Percentiles rank a stretch among this genome's conserved stretches.
Evolutionary conservation across 2,329 filamentous ascomycete species (phyloP).

Genomic region (Epichloe coenophiala): DNA sequence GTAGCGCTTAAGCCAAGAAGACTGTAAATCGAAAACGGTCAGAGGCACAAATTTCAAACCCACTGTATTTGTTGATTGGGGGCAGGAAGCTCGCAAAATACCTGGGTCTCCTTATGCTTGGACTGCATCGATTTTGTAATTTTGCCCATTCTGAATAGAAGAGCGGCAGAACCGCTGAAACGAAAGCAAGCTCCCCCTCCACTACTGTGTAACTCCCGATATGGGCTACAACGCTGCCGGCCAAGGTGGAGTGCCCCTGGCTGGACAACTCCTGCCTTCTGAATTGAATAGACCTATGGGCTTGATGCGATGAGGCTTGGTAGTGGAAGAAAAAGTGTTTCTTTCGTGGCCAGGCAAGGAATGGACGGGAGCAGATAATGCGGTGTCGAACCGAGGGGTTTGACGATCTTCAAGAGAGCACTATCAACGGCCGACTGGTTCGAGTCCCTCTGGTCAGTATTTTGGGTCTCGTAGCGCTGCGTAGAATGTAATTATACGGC

Average conservation of each 20-base stretch:
- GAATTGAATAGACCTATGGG: not conserved
- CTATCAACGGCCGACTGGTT: not conserved
- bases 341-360: not conserved
- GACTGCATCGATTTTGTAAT: constrained; percentile 53
- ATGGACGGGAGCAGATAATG: not conserved
- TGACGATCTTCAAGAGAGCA: not conserved
- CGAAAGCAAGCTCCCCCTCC: constrained; percentile 39
- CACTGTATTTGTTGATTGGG: not conserved
- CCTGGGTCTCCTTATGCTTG: constrained; percentile 55
- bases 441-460: not conserved
- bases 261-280: constrained; percentile 17
- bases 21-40: constrained; percentile 35
- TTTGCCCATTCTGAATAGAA: constrained; percentile 49
- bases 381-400: not conserved
- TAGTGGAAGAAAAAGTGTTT: not conserved
- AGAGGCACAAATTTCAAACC: not conserved
- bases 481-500: not conserved
- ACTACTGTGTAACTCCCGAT: constrained; percentile 30
- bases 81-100: constrained; percentile 22
- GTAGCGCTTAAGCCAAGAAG: constrained; percentile 74
- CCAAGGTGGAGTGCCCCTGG: constrained; percentile 18
- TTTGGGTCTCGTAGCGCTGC: not conserved
- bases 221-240: constrained; percentile 26
- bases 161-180: constrained; percentile 45
- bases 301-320: not conserved